Conservation (phyloP, 345 rosid genomes). For the Erucastrum elatum region DNA sequence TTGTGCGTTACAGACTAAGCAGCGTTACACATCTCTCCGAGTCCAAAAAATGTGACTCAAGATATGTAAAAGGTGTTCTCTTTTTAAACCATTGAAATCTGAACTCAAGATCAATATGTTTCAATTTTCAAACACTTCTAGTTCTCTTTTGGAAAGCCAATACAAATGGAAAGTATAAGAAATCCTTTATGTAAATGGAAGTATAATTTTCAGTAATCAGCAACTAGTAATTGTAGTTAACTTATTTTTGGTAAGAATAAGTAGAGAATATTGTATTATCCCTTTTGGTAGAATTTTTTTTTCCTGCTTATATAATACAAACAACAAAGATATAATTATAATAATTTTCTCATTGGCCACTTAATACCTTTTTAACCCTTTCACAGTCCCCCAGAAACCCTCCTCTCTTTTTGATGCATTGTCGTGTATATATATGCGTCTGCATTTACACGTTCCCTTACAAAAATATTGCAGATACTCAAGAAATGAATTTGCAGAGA, state of each 20-base stretch:
- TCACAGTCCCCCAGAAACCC: conserved; percentile 32
- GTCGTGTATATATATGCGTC: conserved; percentile 15
- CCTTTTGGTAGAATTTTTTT: background rate
- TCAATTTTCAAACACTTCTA: background rate
- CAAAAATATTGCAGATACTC: background rate
- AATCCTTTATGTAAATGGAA: background rate
- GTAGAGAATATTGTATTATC: background rate
- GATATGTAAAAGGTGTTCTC: background rate
- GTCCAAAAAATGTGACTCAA: conserved; percentile 31
- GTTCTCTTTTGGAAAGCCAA: background rate
- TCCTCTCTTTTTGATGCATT: conserved; percentile 15
- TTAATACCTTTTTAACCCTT: conserved; percentile 16
- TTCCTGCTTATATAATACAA: background rate
- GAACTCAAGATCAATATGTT: background rate
- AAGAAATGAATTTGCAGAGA: conserved; percentile 14
- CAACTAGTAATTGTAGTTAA: background rate
- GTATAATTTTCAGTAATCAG: background rate
- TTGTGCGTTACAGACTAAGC: conserved; percentile 29
- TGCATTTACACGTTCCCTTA: background rate
- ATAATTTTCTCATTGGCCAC: conserved; percentile 17
- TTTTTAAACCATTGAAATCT: background rate
- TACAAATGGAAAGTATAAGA: background rate
- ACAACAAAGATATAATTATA: background rate
- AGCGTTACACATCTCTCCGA: conserved; percentile 24
- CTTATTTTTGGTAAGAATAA: conserved; percentile 1